Evolutionary conservation across 1,139 yeast genomes (phyloP), one percentile per base, ranked within the genome.

Genomic region (Debaryomyces sp.): DNA sequence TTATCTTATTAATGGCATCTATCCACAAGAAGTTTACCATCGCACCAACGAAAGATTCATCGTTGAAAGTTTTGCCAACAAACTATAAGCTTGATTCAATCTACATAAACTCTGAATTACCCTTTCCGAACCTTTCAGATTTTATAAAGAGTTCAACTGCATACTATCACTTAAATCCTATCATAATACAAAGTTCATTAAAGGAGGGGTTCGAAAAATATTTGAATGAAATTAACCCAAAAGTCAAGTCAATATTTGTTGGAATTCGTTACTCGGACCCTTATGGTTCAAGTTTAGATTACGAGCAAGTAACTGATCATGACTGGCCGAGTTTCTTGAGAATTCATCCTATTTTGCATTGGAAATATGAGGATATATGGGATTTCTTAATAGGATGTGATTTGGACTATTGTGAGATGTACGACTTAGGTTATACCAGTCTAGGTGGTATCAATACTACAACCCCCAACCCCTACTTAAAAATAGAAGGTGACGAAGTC

Each of bases 181-280:
- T 71, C 6, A 73, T 68, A 43, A 75, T 80, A 53, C 75, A 74
- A 53, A 70, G 72, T 49, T 73, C 78, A 3, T 70, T 90, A 71
- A 86, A 84, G 57, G 71, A 70, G 4, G 97, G 96, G 0, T 85
- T 90, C 53, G 76, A 73, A 41, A 66, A 71, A 30, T 90, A 86
- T 58, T 70, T 90, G 34, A 55, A 61, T 47, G 51, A 59, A 21
- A 59, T 68, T 27, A 71, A 81, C 49, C 76, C 82, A 0, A 51
- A 71, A 1, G 69, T 87, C 27, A 78, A 80, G 59, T 84, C 90
- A 13, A 82, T 90, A 1, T 73, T 90, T 27, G 94, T 90, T 1
- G 97, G 97, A 1, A 89, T 89, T 15, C 75, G 97, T 46, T 78
- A 87, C 50, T 79, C 87, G 4, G 97, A 90, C 61, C 97, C 97